These are phyloP conservation scores for Litsea cubeba DNA, from an alignment of 164 flowering plant species.

Conservation along the genomic window DNA sequence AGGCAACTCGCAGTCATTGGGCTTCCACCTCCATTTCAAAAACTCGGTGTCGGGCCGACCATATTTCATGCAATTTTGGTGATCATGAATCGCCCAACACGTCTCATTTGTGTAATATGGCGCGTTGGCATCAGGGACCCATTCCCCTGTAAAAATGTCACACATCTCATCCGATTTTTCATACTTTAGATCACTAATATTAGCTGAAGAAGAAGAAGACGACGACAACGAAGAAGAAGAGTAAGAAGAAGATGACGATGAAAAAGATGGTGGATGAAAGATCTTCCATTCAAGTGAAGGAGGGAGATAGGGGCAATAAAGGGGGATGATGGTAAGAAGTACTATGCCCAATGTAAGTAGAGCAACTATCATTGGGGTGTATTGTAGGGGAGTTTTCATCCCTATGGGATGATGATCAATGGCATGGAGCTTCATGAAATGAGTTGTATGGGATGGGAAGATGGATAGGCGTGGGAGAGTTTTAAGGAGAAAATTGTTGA, in stretches of 20 bases:
- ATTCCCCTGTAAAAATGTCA: conserved; percentile 61
- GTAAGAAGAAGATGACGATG: background rate
- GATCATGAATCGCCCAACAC: conserved; percentile 71
- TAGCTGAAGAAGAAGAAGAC: conserved; percentile 1
- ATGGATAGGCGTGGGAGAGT: background rate
- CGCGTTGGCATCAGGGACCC: conserved; percentile 54
- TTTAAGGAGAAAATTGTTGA: background rate
- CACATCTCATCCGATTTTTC: conserved; percentile 21
- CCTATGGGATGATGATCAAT: conserved; percentile 24
- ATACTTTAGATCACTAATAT: background rate
- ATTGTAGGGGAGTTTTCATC: conserved; percentile 17
- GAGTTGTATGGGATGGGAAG: background rate
- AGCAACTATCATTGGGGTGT: conserved; percentile 19
- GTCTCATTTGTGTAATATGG: conserved; percentile 64
- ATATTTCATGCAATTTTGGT: conserved; percentile 71
- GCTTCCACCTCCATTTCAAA: conserved; percentile 84
- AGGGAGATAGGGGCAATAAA: conserved; percentile 23
- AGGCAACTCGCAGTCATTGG: conserved; percentile 62
- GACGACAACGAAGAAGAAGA: conserved; percentile 2
- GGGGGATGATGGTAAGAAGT: conserved; percentile 28
- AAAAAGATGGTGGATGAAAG: background rate
- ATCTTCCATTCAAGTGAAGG: conserved; percentile 9
- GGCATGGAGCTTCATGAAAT: conserved; percentile 30
- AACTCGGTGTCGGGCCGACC: conserved; percentile 59
- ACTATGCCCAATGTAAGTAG: conserved; percentile 17